These are phyloP conservation scores for Tephrocybe sp. DNA, from an alignment of 768 basidiomycete species.

Conservation along the genomic window DNA sequence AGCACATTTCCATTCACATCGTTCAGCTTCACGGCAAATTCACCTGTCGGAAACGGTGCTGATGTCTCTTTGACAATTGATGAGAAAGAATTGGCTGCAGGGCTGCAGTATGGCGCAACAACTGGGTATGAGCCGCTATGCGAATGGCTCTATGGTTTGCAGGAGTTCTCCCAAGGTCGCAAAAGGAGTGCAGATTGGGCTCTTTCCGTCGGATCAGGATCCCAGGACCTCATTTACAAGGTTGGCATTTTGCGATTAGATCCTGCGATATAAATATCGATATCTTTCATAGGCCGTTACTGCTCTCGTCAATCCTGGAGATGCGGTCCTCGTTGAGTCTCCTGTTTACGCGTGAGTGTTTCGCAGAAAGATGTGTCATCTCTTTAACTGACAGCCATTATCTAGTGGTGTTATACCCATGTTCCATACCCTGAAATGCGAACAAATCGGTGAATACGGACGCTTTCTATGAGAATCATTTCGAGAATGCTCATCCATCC, in stretches of 20 bases:
- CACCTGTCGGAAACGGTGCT: conserved; percentile 40
- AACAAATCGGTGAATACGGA: conserved; percentile 49
- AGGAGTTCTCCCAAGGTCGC: conserved; percentile 67
- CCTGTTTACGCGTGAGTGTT: conserved; percentile 65
- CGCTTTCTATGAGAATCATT: not conserved
- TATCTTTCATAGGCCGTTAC: conserved; percentile 51
- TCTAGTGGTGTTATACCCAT: conserved; percentile 61
- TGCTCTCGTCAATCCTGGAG: conserved; percentile 71
- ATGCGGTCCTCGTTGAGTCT: conserved; percentile 76
- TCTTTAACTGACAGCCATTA: conserved; percentile 2
- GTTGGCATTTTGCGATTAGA: conserved; percentile 14
- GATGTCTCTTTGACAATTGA: conserved; percentile 50
- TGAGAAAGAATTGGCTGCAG: conserved; percentile 57
- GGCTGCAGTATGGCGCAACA: conserved; percentile 77
- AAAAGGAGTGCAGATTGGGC: conserved; percentile 66
- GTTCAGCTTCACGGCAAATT: conserved; percentile 61
- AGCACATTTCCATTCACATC: conserved; percentile 90
- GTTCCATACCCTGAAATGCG: conserved; percentile 47
- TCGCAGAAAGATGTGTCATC: not conserved
- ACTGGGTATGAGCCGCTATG: conserved; percentile 61
- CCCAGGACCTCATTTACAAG: conserved; percentile 86
- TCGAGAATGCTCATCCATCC: not conserved
- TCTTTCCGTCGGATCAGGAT: conserved; percentile 76
- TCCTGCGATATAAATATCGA: not conserved
- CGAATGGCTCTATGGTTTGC: conserved; percentile 71